Evolutionary conservation across 2,329 filamentous ascomycete genomes (phyloP), one percentile per base, ranked within the genome.

Genomic region (Westerdykella aurantiaca): DNA sequence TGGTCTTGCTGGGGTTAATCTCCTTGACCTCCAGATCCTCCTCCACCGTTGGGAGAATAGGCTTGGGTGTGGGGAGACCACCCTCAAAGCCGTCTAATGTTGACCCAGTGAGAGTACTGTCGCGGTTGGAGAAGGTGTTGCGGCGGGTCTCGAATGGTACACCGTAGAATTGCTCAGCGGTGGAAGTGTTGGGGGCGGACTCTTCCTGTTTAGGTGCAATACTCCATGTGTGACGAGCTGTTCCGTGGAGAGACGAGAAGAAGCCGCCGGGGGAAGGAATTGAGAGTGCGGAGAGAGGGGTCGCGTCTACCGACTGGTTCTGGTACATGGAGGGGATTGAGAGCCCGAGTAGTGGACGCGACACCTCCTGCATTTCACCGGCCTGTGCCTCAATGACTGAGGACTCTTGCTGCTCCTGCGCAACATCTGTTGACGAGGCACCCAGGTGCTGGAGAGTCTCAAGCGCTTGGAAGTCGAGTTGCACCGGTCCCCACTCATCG

Each of bases 181-280:
- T 89, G 23, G 88, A 88, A 1, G 91, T 95, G 0, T 88, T 91
- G 1, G 89, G 89, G 1, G 81, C 81, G 3, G 64, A 63, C 10
- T 69, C 66, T 12, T 63, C 58, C 21, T 49, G 52, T 40, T 58
- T 59, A 16, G 58, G 57, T 16, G 45, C 42, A 9, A 83, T 71
- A 58, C 88, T 82, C 91, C 91, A 97, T 11, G 90, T 93, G 58
- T 83, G 82, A 41, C 89, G 81, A 31, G 84, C 82, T 42, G 81
- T 79, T 3, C 84, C 80, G 31, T 85, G 87, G 22, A 96, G 77
- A 0, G 85, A 88, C 2, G 87, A 87, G 68, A 96, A 96, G 74
- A 96, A 96, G 1, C 86, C 88, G 21, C 88, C 85, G 0, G 91
- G 91, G 0, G 91, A 96, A 5, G 90, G 91, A 29, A 97, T 89